Evolutionary conservation across 495 filamentous ascomycete genomes (phyloP), one percentile per base, ranked within the genome.

Genomic region (Articulospora tetracladia): DNA sequence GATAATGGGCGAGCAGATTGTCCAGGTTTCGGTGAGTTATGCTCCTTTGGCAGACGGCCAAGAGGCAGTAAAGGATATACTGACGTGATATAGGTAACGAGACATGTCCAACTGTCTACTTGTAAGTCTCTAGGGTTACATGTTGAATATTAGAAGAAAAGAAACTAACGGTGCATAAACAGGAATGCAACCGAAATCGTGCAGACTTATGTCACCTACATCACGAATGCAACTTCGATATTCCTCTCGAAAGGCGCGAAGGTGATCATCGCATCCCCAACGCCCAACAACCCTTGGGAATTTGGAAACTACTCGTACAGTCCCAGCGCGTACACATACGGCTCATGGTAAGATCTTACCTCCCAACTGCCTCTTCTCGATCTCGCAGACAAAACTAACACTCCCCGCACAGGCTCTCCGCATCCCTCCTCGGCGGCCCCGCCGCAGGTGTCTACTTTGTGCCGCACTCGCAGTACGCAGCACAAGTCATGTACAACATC

Each of bases 181-280:
- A 73, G 83, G 59, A 81, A 79, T 7, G 68, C 72, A n/a, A 57
- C 72, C 11, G 83, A 84, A 52, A 83, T 78, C 0, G 80, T 85
- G 2, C 69, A 81, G 24, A 86, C 83, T 0, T 87, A 82, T 68
- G 78, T 78, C 0, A 77, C 76, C 22, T 86, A 85, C 66, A 64
- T 86, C 47, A 74, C 79, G 57, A 80, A 83, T 55, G 83, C 84
- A 4, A 72, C 82, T 8, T 73, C 74, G 47, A 62, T 73, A 27
- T 81, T 82, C 71, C 66, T 72, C 20, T 67, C 67, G 24, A 80
- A 81, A 59, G 84, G 84, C 1, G 84, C 84, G 1, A 77, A 77
- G 30, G 84, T 86, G 34, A 71, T 87, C 46, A 70, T 86, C 46
- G 78, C 79, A 26, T 78, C 77, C 1, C 79, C 78, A 46, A 86